Evolutionary conservation across 805 yeast species (phyloP).

Genomic region (Saturnispora bothae): DNA sequence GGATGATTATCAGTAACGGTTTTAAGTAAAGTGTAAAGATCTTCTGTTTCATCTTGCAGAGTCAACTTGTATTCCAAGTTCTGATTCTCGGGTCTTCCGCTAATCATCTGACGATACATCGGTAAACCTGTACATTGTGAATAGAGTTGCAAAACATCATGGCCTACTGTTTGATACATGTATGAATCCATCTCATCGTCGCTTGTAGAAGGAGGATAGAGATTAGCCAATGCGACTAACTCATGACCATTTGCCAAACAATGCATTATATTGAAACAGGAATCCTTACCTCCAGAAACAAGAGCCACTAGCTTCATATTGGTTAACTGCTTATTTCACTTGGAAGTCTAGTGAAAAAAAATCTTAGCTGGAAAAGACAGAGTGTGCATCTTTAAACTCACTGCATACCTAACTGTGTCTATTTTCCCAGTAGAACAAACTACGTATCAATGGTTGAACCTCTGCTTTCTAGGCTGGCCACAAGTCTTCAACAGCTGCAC

Average conservation of each 20-base stretch:
- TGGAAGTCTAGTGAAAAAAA: too few relatives aligned
- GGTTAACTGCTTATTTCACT: too few relatives aligned
- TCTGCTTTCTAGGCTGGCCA: not conserved
- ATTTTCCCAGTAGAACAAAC: too few relatives aligned
- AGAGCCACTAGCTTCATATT: constrained; percentile 85
- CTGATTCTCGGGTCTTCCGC: constrained; percentile 53
- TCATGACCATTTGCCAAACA: constrained; percentile 82
- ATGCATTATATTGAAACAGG: constrained; percentile 80
- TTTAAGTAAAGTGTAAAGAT: constrained; percentile 45
- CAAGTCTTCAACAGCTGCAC: not conserved
- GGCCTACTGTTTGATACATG: constrained; percentile 98
- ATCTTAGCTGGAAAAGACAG: too few relatives aligned
- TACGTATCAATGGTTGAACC: not conserved
- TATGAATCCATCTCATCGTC: constrained; percentile 79
- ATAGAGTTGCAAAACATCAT: constrained; percentile 58
- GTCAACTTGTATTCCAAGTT: constrained; percentile 62
- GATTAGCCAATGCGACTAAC: constrained; percentile 72
- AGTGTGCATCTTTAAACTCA: too few relatives aligned
- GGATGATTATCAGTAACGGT: constrained; percentile 47
- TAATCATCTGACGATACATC: constrained; percentile 56
- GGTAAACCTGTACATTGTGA: constrained; percentile 70
- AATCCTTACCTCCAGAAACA: constrained; percentile 94
- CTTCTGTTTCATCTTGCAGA: constrained; percentile 78
- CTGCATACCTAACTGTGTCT: too few relatives aligned
- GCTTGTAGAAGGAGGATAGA: constrained; percentile 44